Evolutionary conservation across 345 rosid species (phyloP).

Genomic region (Linum tenue): DNA sequence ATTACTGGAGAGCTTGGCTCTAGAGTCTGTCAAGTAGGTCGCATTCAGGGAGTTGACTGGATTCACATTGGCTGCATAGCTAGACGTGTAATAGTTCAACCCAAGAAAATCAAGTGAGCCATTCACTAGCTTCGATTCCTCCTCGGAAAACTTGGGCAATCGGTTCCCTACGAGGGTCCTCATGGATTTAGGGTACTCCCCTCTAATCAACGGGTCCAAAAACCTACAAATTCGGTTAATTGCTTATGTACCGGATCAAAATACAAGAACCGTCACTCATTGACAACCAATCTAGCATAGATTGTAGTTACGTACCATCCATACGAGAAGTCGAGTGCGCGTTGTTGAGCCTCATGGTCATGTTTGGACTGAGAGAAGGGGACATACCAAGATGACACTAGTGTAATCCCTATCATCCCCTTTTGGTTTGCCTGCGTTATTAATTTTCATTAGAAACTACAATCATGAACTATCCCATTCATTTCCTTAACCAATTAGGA

Average conservation of each 20-base stretch:
- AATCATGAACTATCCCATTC: background rate
- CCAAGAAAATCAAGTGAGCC: slow-evolving; percentile 44
- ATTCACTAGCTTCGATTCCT: slow-evolving; percentile 24
- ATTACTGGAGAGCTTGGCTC: slow-evolving; percentile 15
- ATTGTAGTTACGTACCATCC: slow-evolving; percentile 24
- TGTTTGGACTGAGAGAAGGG: slow-evolving; percentile 25
- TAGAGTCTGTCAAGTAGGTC: slow-evolving; percentile 25
- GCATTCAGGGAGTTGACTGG: background rate
- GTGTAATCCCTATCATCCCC: slow-evolving; percentile 39
- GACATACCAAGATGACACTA: slow-evolving; percentile 31
- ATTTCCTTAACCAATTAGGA: no score
- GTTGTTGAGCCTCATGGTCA: slow-evolving; percentile 24
- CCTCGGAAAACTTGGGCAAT: slow-evolving; percentile 28
- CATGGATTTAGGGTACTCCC: slow-evolving; percentile 34
- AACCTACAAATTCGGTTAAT: slow-evolving; percentile 18
- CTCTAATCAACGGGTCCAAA: slow-evolving; percentile 33
- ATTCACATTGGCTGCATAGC: slow-evolving; percentile 19
- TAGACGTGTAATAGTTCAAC: slow-evolving; percentile 35
- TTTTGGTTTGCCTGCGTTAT: slow-evolving; percentile 27
- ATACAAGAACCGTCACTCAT: no score
- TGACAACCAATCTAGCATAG: background rate
- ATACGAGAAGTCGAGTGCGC: slow-evolving; percentile 30
- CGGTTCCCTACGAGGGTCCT: slow-evolving; percentile 20
- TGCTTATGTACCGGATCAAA: no score
- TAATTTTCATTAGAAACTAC: background rate